These are phyloP conservation scores for Podospora conica DNA, from an alignment of 495 filamentous ascomycete genomes.

Conservation along the genomic window DNA sequence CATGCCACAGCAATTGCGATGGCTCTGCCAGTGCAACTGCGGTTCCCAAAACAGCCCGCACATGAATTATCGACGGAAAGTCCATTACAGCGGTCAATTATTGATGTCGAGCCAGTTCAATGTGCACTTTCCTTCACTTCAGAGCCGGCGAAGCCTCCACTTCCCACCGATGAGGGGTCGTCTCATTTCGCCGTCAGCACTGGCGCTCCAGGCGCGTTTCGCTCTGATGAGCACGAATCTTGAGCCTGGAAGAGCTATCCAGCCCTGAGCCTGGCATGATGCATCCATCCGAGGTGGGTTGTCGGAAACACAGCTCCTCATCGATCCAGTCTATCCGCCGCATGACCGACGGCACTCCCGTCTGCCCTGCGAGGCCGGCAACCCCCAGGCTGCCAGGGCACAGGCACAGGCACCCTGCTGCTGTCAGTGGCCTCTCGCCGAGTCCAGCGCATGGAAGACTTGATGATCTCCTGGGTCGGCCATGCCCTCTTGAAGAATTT, in stretches of 20 bases:
- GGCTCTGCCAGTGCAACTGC: background rate
- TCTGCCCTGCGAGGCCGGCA: background rate
- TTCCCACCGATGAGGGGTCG: background rate
- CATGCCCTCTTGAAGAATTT: background rate
- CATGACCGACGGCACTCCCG: background rate
- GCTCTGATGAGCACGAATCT: background rate
- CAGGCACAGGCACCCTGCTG: no score
- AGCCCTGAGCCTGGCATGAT: no score
- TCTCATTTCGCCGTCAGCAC: background rate
- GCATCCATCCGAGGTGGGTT: background rate
- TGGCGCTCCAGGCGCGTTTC: background rate
- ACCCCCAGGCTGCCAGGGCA: no score
- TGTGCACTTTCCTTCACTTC: no score
- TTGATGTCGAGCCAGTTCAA: no score
- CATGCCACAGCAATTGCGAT: conserved; percentile 13
- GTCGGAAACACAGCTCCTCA: no score
- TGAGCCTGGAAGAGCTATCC: background rate
- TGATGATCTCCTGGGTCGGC: background rate
- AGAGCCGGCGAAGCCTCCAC: no score
- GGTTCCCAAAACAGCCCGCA: background rate
- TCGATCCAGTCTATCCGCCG: background rate
- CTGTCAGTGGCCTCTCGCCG: background rate
- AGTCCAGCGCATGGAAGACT: background rate
- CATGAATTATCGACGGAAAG: background rate
- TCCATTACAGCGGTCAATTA: no score